Conservation (phyloP, 805 yeast genomes). For the Candida silvicultrix region DNA sequence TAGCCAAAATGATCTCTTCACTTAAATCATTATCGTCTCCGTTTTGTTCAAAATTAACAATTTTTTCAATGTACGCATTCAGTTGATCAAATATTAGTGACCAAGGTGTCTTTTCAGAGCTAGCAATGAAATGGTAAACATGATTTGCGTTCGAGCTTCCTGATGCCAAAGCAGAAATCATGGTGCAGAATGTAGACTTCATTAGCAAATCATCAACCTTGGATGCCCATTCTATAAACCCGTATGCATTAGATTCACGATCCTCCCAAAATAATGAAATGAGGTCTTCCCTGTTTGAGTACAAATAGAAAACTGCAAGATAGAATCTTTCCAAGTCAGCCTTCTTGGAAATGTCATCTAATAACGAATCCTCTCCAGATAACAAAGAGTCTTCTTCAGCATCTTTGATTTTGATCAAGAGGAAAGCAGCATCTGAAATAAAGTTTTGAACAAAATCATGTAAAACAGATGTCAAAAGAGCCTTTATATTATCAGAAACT, state of each 20-base stretch:
- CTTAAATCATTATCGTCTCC: constrained; percentile 54
- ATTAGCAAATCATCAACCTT: constrained; percentile 74
- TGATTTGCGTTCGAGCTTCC: constrained; percentile 50
- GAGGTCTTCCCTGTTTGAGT: constrained; percentile 51
- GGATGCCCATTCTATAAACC: constrained; percentile 86
- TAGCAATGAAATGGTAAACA: constrained; percentile 40
- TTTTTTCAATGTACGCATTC: constrained; percentile 42
- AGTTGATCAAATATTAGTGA: constrained; percentile 47
- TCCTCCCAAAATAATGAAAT: constrained; percentile 65
- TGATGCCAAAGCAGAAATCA: constrained; percentile 68
- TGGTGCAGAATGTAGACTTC: constrained; percentile 73
- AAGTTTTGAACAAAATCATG: constrained; percentile 48
- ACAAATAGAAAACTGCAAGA: constrained; percentile 64
- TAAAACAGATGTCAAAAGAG: constrained; percentile 32
- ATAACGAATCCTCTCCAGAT: constrained; percentile 47
- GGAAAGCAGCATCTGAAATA: constrained; percentile 57
- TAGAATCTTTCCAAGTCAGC: constrained; percentile 89
- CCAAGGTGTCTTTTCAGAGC: constrained; percentile 44
- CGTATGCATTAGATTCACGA: constrained; percentile 57
- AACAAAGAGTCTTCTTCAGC: constrained; percentile 67
- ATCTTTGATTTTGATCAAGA: constrained; percentile 62
- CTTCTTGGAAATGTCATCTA: constrained; percentile 61
- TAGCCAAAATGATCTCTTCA: constrained; percentile 71
- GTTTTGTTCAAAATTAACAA: constrained; percentile 28
- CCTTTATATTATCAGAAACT: constrained; percentile 19